Evolutionary conservation across 2,329 filamentous ascomycete genomes (phyloP), one percentile per base, ranked within the genome.

Genomic region (Sporothrix humicola): DNA sequence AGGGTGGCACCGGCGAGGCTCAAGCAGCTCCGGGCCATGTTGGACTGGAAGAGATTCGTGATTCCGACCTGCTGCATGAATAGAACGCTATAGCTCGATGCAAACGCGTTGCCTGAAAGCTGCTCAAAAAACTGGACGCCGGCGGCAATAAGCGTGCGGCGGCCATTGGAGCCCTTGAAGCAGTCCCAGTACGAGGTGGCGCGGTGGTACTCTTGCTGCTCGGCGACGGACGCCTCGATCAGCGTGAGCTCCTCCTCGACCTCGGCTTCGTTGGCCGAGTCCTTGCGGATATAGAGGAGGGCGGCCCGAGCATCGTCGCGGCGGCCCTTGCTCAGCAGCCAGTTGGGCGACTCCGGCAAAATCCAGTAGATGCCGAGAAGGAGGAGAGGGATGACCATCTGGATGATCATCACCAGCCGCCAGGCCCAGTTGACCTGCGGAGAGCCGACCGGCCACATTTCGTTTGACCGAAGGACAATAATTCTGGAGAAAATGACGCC

Each of bases 401-500:
- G 71, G 37, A 72, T 56, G n/a, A 72, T 20, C 50, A 72, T 72
- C 13, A 54, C 71, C 9, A 48, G 46, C 1, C 37, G n/a, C 37
- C 37, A 72, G n/a, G 31, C 50, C 68, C 68, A 70, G n/a, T 70
- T 26, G 26, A 56, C 54, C 23, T 56, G 42, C 17, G 10, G 15
- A 1, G 68, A 44, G 6, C 31, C 48, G 12, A 37, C 63, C 70
- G 72, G 56, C 72, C 72, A 58, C 65, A 75, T 17, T 23, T 17
- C 58, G 26, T 61, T 61, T 26, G 13, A n/a, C 9, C 58, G 26
- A 2, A 61, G 58, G 2, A 61, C 58, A 15, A 68, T 58, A 31
- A 70, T 74, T 4, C 59, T 31, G 15, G 73, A 56, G 42, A 69
- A 72, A 42, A 75, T 72, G 58, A 72, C 74, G 3, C 74, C 75